phyloP scores from a whole-genome alignment of 1,284 basidiomycete species.

The Leccinum olivaceoglutinosum region DNA sequence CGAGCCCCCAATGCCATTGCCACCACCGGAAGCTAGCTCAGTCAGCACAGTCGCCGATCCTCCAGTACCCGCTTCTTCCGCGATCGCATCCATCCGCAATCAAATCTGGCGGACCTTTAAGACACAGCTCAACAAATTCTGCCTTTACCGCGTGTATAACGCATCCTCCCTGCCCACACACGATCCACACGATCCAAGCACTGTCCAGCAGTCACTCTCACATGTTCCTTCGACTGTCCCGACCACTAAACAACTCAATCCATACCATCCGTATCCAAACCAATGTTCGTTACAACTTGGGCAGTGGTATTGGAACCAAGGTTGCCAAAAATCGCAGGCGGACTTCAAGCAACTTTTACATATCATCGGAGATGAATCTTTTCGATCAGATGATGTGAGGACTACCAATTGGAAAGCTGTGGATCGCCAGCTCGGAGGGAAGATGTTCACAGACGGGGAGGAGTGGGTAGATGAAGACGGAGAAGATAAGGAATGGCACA shows the following conservation, averaged over 20 bases:
- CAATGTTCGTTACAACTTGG: background rate
- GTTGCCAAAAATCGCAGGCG: background rate
- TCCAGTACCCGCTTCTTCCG: background rate
- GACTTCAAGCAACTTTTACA: background rate
- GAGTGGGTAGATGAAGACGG: background rate
- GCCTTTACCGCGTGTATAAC: background rate
- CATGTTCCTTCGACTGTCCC: background rate
- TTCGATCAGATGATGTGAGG: background rate
- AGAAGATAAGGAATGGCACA: background rate
- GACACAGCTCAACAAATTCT: background rate
- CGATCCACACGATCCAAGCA: background rate
- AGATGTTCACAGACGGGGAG: background rate
- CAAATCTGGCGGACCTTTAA: background rate
- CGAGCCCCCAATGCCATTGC: background rate
- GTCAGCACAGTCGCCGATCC: background rate
- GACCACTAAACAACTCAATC: background rate
- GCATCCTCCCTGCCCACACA: background rate
- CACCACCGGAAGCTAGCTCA: background rate
- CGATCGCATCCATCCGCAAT: background rate
- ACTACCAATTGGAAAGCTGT: background rate
- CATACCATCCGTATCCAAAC: background rate
- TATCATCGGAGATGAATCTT: background rate
- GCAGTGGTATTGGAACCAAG: conserved; percentile 1
- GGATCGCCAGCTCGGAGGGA: background rate
- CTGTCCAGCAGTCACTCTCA: background rate